Percentiles rank a stretch among this genome's conserved stretches.
Evolutionary conservation across 2,329 filamentous ascomycete species (phyloP).

Genomic region (Plenodomus biglobosus): DNA sequence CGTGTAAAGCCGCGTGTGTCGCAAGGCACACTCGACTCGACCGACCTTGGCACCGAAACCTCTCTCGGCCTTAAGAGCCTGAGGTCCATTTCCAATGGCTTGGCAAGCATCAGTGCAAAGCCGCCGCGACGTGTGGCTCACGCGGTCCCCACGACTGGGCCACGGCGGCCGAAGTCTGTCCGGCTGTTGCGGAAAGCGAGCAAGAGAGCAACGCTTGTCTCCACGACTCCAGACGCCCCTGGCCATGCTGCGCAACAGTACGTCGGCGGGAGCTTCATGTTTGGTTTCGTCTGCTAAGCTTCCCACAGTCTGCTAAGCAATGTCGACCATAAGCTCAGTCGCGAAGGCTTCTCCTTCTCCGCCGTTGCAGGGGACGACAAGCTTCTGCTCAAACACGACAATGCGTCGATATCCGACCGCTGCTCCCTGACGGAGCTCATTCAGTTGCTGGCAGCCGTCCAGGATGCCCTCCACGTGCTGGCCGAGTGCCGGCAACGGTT

Average conservation of each 20-base stretch:
- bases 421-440: conserved; percentile 34
- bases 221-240: conserved; percentile 36
- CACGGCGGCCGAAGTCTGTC: conserved; percentile 10
- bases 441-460: conserved; percentile 30
- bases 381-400: conserved; percentile 42
- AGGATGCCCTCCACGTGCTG: conserved; percentile 38
- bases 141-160: conserved; percentile 14
- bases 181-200: conserved; percentile 25
- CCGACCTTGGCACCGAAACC: conserved; percentile 25
- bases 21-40: conserved; percentile 19
- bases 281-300: conserved; percentile 40
- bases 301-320: conserved; percentile 35
- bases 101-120: conserved; percentile 27
- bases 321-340: conserved; percentile 25
- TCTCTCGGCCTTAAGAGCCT: conserved; percentile 17
- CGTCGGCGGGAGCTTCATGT: conserved; percentile 30
- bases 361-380: conserved; percentile 34
- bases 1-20: conserved; percentile 38
- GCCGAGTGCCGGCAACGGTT: conserved; percentile 27
- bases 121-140: conserved; percentile 25
- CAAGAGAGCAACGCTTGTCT: conserved; percentile 22
- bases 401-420: conserved; percentile 29
- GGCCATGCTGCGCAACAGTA: conserved; percentile 43
- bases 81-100: conserved; percentile 31
- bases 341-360: conserved; percentile 27